Evolutionary conservation across 1,139 yeast genomes (phyloP), one percentile per base, ranked within the genome.

Genomic region (Yamadazyma kanchanaburiensis): DNA sequence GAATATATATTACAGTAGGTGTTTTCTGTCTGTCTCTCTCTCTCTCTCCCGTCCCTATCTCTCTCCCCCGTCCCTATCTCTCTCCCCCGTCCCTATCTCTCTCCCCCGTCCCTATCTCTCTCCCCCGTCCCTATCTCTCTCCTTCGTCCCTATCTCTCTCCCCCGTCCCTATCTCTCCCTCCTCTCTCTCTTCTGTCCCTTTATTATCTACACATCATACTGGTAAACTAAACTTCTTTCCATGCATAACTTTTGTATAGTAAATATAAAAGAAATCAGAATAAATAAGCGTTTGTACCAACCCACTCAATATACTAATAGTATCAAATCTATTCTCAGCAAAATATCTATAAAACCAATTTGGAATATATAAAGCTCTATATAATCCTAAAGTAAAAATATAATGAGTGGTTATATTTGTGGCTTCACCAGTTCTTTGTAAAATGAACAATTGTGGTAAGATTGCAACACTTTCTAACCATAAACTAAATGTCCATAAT

Each of bases 191-290:
- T 18, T 18, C 20, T 26, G 11, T 22, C 22, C 15, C n/a, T n/a
- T 18, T 8, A 10, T 8, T 22, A 18, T 27, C 9, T 24, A 10
- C 26, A 13, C 19, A 15, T 31, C 26, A 36, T 24, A 27, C 32
- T 49, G 95, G 95, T 48, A 91, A 71, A 45, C 81, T 84, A 48
- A 87, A 82, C 49, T 77, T 78, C 57, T 80, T 74, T 27, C 94
- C 95, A 54, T 82, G 80, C 70, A 88, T 69, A 31, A 91, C 96
- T 57, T 60, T 67, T 35, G 60, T 63, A 64, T 89, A 89, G 62
- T 91, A 91, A 42, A 91, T 73, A 62, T 87, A 91, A 65, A 91
- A 91, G 68, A 91, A 91, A 61, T 91, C 98, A 1, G 96, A 86
- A 63, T 91, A 91, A 21, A 91, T 60, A 28, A 78, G 67, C 0